Evolutionary conservation across 2,329 filamentous ascomycete genomes (phyloP), one percentile per base, ranked within the genome.

Genomic region (Hansfordia pulvinata): DNA sequence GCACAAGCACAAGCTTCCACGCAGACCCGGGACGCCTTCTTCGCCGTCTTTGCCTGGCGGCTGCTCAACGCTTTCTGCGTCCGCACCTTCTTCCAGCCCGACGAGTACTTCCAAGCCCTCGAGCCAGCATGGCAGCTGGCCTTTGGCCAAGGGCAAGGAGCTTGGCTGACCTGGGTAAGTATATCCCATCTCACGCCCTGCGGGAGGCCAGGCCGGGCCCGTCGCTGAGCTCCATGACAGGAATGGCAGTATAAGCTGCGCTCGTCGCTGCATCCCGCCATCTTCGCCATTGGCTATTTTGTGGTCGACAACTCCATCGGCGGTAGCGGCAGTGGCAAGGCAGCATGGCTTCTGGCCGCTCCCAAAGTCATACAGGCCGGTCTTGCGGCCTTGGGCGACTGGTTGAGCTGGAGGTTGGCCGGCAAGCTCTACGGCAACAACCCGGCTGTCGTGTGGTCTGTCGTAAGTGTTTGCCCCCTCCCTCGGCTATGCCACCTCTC

Each of bases 21-120:
- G 15, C 49, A 54, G 33, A 33, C 47, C 17, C 30, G 34, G 17
- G 55, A 60, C 28, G 39, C 52, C 10, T 36, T 59, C 20, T 39
- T 41, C 10, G 41, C 52, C 25, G 52, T 71, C 28, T 41, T 94
- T 38, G 61, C 70, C 20, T 68, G 93, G 35, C 82, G 90, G 29
- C 64, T 88, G 36, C 50, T 81, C 48, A 93, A 93, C 56, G 76
- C 84, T 17, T 62, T 90, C 40, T 72, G 64, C 35, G 62, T 92
- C 30, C 63, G 70, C 37, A 96, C 90, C 12, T 98, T 94, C 52
- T 98, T 98, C 57, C 90, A 98, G 53, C 90, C 90, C 16, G 90
- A 98, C 58, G 90, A 98, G 53, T 96, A 83, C 60, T 98, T 90
- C 46, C 90, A 98, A 49, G 80, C 85, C 2, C 69, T 96, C 23